A percentile compares a stretch with the other conserved stretches of the same genome.
These are phyloP conservation scores for Aristolochia californica DNA, from an alignment of 164 flowering plant species.

Conservation along the genomic window DNA sequence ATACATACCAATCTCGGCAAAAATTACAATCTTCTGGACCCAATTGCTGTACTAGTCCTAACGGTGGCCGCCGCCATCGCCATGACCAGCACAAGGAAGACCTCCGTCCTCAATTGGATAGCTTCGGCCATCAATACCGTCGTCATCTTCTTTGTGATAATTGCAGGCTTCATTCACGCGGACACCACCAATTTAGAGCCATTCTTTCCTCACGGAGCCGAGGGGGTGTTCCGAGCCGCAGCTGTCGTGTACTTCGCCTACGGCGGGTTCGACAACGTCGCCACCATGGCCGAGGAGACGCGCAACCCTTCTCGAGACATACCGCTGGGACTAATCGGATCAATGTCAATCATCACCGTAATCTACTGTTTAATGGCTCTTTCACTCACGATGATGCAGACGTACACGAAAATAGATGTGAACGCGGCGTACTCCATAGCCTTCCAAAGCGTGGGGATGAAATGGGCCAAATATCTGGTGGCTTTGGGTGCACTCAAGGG, in stretches of 20 bases:
- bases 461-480: constrained; percentile 71
- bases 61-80: constrained; percentile 14
- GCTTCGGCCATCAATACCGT: constrained; percentile 17
- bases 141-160: constrained; percentile 21
- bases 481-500: constrained; percentile 68
- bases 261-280: constrained; percentile 67
- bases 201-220: constrained; percentile 23
- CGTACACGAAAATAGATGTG: constrained; percentile 48
- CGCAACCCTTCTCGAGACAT: constrained; percentile 59
- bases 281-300: constrained; percentile 85
- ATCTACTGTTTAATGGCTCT: constrained; percentile 73
- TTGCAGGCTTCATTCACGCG: constrained; percentile 28
- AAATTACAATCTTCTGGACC: constrained; percentile 29
- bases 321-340: constrained; percentile 65
- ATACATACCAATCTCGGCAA: constrained; percentile 14
- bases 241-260: constrained; percentile 33
- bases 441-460: constrained; percentile 61
- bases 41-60: constrained; percentile 25
- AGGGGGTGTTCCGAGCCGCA: constrained; percentile 27
- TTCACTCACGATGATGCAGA: constrained; percentile 50
- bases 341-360: constrained; percentile 57
- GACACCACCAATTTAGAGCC: constrained; percentile 10
- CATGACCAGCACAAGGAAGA: constrained; percentile 21
- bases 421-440: constrained; percentile 69
- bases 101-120: constrained; percentile 27